Conservation (phyloP, 2,329 filamentous ascomycete genomes). For the Colletotrichum sp. region DNA sequence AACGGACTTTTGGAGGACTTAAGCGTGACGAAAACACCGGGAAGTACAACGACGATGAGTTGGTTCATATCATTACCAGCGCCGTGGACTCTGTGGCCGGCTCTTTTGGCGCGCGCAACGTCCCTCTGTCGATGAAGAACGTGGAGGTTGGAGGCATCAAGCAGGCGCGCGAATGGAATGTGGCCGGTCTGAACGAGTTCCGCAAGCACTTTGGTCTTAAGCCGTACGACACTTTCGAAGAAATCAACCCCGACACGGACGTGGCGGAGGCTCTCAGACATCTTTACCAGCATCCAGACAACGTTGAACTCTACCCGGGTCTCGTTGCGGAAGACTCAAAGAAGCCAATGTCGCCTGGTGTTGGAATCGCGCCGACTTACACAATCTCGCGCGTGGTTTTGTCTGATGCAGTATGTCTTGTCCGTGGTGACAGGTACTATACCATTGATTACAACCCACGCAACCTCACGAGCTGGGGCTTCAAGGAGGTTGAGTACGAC, state of each 20-base stretch:
- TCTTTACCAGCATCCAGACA: slow-evolving; percentile 79
- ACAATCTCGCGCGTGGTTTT: slow-evolving; percentile 79
- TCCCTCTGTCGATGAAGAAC: slow-evolving; percentile 74
- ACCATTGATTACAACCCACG: slow-evolving; percentile 78
- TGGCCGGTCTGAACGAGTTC: slow-evolving; percentile 84
- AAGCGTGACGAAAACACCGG: slow-evolving; percentile 70
- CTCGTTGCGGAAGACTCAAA: slow-evolving; percentile 79
- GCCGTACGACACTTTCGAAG: slow-evolving; percentile 78
- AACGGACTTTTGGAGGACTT: slow-evolving; percentile 72
- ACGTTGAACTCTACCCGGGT: slow-evolving; percentile 81
- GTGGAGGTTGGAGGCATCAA: slow-evolving; percentile 84
- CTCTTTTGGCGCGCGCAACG: slow-evolving; percentile 75
- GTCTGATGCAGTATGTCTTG: slow-evolving; percentile 79
- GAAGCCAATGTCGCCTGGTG: slow-evolving; percentile 73
- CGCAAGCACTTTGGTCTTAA: slow-evolving; percentile 81
- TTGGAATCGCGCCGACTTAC: slow-evolving; percentile 77
- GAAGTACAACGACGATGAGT: slow-evolving; percentile 75
- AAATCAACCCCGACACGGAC: slow-evolving; percentile 79
- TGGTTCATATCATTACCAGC: slow-evolving; percentile 71
- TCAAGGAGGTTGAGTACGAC: slow-evolving; percentile 75
- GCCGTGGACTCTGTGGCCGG: slow-evolving; percentile 80
- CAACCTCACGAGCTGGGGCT: slow-evolving; percentile 85
- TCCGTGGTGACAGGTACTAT: slow-evolving; percentile 80
- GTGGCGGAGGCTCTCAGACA: slow-evolving; percentile 69
- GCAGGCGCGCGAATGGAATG: slow-evolving; percentile 77